Evolutionary conservation across 495 filamentous ascomycete genomes (phyloP).

Genomic region (Emericellopsis terricola): DNA sequence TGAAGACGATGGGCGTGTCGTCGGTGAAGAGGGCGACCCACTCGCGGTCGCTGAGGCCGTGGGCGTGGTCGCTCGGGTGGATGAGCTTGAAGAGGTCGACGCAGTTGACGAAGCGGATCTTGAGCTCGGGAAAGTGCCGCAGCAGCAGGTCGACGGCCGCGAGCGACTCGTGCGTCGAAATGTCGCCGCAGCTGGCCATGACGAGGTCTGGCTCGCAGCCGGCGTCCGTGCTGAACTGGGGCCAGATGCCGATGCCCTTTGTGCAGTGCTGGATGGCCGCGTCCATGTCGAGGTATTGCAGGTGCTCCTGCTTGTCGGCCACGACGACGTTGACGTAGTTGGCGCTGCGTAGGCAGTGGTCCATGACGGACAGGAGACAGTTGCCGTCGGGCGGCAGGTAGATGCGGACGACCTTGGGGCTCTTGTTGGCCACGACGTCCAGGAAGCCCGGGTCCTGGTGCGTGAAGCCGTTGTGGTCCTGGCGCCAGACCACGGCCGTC

Average conservation of each 20-base stretch:
- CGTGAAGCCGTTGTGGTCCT: conserved; percentile 67
- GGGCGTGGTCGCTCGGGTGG: conserved; percentile 41
- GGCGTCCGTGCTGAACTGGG: conserved; percentile 32
- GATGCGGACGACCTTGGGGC: conserved; percentile 55
- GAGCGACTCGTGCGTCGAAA: conserved; percentile 48
- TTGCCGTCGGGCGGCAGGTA: conserved; percentile 63
- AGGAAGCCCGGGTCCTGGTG: conserved; percentile 66
- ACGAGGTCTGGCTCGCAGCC: conserved; percentile 47
- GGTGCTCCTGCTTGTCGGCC: conserved; percentile 57
- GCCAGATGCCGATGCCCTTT: conserved; percentile 40
- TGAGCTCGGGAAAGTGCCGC: conserved; percentile 43
- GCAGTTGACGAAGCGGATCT: conserved; percentile 58
- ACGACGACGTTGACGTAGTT: conserved; percentile 68
- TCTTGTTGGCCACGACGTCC: conserved; percentile 57
- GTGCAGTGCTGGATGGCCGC: conserved; percentile 51
- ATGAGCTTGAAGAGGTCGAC: conserved; percentile 63
- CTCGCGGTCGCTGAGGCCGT: conserved; percentile 42
- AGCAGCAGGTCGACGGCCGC: conserved; percentile 49
- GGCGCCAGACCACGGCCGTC: conserved; percentile 57
- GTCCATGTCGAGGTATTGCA: conserved; percentile 51
- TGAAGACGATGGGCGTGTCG: conserved; percentile 54
- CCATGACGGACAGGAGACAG: conserved; percentile 43
- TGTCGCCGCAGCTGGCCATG: conserved; percentile 54
- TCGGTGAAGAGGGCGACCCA: conserved; percentile 48
- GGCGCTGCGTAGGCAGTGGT: conserved; percentile 48